Conservation (phyloP, 2,329 filamentous ascomycete genomes). For the Penicillium sp. region DNA sequence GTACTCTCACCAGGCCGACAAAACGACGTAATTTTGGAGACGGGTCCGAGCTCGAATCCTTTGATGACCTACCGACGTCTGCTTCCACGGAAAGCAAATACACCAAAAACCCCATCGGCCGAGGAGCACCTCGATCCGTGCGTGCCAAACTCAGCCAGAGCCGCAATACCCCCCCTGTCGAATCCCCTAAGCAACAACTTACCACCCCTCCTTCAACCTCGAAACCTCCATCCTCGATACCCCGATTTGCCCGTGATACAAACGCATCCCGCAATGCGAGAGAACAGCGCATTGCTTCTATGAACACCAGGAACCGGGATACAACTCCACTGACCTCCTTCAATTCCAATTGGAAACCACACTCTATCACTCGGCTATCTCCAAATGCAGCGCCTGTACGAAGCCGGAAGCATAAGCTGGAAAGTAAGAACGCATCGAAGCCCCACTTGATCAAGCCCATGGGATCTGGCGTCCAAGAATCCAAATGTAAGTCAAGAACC, state of each 20-base stretch:
- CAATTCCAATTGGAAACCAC: conserved; percentile 64
- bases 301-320: conserved; percentile 43
- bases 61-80: conserved; percentile 94
- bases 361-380: conserved; percentile 55
- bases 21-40: conserved; percentile 80
- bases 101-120: conserved; percentile 75
- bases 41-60: conserved; percentile 87
- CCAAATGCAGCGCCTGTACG: conserved; percentile 54
- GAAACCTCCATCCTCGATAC: conserved; percentile 55
- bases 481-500: conserved; percentile 69
- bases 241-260: conserved; percentile 69
- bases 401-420: conserved; percentile 46
- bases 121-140: conserved; percentile 68
- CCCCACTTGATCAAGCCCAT: conserved; percentile 90
- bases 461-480: conserved; percentile 70
- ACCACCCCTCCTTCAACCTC: conserved; percentile 62
- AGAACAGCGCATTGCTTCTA: conserved; percentile 61
- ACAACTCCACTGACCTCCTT: conserved; percentile 54
- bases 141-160: conserved; percentile 55
- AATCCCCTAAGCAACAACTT: conserved; percentile 56
- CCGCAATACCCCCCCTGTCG: conserved; percentile 35
- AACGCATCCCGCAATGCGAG: conserved; percentile 68
- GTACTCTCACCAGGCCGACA: conserved; percentile 74
- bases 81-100: conserved; percentile 79
- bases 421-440: conserved; percentile 55